Percentiles rank a stretch among this genome's conserved stretches.
Conservation (phyloP, 108 stramenopile species). For the Cyclotella sp. region DNA sequence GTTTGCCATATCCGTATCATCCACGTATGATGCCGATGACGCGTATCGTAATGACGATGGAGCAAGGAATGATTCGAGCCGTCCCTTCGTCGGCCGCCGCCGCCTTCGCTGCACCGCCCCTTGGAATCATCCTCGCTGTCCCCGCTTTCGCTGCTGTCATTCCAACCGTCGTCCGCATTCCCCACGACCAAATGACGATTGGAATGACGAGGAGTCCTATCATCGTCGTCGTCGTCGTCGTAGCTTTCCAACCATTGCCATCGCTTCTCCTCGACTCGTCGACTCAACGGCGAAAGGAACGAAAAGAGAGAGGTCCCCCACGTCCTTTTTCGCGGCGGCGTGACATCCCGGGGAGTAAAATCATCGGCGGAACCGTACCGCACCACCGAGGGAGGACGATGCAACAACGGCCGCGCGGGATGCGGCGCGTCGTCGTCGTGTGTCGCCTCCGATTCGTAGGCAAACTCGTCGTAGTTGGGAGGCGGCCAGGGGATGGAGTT, state of each 20-base stretch:
- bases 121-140: background rate
- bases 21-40: background rate
- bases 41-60: background rate
- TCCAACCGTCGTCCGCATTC: background rate
- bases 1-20: constrained; percentile 12
- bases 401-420: background rate
- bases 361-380: background rate
- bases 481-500: constrained; percentile 2
- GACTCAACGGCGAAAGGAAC: background rate
- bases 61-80: background rate
- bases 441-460: background rate
- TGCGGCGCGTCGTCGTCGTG: background rate
- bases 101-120: constrained; percentile 15
- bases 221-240: no score
- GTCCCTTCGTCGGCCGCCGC: background rate
- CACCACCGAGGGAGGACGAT: background rate
- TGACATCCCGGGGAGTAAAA: background rate
- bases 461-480: background rate
- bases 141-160: background rate
- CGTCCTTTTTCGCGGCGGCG: background rate
- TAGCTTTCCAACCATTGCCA: background rate
- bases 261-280: background rate
- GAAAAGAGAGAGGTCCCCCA: background rate
- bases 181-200: background rate
- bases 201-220: background rate